Conservation (phyloP, 257 asterid species). For the Avicennia marina region DNA sequence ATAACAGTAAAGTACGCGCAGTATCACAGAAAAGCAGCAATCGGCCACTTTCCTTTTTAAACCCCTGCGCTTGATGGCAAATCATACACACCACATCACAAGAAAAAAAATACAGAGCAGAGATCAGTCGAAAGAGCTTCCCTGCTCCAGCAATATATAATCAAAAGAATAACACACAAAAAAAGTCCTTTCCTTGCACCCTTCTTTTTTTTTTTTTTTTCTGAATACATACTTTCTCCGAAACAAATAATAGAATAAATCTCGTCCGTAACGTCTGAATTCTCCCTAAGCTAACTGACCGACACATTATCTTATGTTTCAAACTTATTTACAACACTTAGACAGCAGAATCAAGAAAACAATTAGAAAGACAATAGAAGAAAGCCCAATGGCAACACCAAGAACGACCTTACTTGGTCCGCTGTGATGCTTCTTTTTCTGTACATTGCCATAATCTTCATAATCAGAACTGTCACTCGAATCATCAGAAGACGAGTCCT, state of each 20-base stretch:
- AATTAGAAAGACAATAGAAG: slow-evolving; percentile 77
- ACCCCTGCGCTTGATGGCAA: neutral
- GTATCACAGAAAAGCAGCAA: neutral
- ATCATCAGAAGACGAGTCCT: slow-evolving; percentile 41
- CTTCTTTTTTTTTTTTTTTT: slow-evolving; percentile 11
- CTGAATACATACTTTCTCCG: too few species aligned
- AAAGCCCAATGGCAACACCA: slow-evolving; percentile 83
- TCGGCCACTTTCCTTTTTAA: neutral
- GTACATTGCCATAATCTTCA: slow-evolving; percentile 30
- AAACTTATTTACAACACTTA: slow-evolving; percentile 71
- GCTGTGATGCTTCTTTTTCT: slow-evolving; percentile 36
- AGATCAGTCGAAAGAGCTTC: slow-evolving; percentile 16
- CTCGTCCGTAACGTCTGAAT: slow-evolving; percentile 5
- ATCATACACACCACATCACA: neutral
- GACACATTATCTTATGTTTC: slow-evolving; percentile 10
- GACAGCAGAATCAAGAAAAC: slow-evolving; percentile 72
- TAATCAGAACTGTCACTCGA: slow-evolving; percentile 32
- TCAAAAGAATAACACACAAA: slow-evolving; percentile 22
- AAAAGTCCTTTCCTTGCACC: slow-evolving; percentile 13
- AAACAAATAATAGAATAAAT: slow-evolving; percentile 14
- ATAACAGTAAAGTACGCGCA: neutral
- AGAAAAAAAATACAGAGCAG: slow-evolving; percentile 6
- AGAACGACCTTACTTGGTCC: slow-evolving; percentile 94
- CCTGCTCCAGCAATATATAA: slow-evolving; percentile 18
- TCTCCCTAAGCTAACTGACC: slow-evolving; percentile 29